Evolutionary conservation across 768 basidiomycete genomes (phyloP), one percentile per base, ranked within the genome.

Genomic region (Pisolithus sp.): DNA sequence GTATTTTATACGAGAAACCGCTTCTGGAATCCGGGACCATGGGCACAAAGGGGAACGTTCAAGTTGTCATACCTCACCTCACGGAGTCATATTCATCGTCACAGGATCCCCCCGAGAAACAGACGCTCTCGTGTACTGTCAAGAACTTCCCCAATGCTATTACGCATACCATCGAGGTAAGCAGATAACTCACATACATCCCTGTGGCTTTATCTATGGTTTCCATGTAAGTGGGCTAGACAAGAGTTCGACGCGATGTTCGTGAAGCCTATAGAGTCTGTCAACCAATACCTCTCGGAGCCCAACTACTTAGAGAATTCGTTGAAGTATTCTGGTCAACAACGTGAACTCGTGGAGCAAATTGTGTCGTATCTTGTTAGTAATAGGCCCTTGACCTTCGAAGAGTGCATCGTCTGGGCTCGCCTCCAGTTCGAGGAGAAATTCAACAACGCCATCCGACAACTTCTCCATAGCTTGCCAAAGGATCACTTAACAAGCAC

Each of bases 111-210:
- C 96, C 96, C 8, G 96, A 99, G 73, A 98, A 96, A 71, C 88
- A 94, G 64, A 85, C 93, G 2, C 89, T 96, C 21, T 90, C 89
- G 23, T 99, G 96, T 69, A 99, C 96, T 1, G 87, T 98, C 67
- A 98, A 97, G 75, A 97, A 91, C 71, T 99, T 98, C 80, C 96
- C 96, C 9, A 94, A 99, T 66, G 87, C 88, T 23, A 98, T 98
- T 61, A 86, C 91, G 58, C 96, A 99, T 71, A 96, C 93, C 7
- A 99, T 99, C 53, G 93, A 97, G 77, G 91, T 89, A 50, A 28
- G 78, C 65, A 21, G 17, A 38, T 42, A 10, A 30, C 20, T 42
- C 17, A 17, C 34, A 10, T 21, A 12, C 10, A 39, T 41, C 21
- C 24, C 4, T 18, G 23, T n/a, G 20, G 18, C 28, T 9, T 17